These are phyloP conservation scores for Fistulina hepatica DNA, from an alignment of 1,284 basidiomycete genomes.

Conservation along the genomic window DNA sequence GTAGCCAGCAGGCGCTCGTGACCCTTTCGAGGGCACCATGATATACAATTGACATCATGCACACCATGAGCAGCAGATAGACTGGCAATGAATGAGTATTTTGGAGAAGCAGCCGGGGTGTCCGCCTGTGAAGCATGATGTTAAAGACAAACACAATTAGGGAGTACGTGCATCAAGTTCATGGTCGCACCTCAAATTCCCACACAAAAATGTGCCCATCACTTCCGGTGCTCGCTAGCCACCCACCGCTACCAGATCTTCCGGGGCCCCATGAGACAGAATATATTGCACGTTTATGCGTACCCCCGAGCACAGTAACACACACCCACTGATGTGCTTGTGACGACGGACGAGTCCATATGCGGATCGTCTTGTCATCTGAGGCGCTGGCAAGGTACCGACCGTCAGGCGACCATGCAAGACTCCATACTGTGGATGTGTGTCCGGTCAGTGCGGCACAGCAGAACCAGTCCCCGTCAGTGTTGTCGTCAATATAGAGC, in stretches of 20 bases:
- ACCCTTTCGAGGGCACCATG: slow-evolving; percentile 63
- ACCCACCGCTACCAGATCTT: slow-evolving; percentile 40
- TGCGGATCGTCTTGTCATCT: slow-evolving; percentile 66
- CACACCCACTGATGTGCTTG: slow-evolving; percentile 52
- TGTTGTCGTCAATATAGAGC: slow-evolving; percentile 88
- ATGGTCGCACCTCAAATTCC: slow-evolving; percentile 46
- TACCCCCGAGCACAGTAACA: slow-evolving; percentile 44
- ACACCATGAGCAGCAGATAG: slow-evolving; percentile 57
- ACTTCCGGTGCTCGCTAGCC: slow-evolving; percentile 64
- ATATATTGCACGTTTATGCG: slow-evolving; percentile 63
- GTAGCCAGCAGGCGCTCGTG: slow-evolving; percentile 60
- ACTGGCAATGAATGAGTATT: slow-evolving; percentile 38
- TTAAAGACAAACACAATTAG: not conserved
- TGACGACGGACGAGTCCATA: slow-evolving; percentile 55
- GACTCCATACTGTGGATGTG: slow-evolving; percentile 83
- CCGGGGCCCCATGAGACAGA: slow-evolving; percentile 64
- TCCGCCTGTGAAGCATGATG: slow-evolving; percentile 17
- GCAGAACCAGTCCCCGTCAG: slow-evolving; percentile 92
- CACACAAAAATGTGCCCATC: slow-evolving; percentile 72
- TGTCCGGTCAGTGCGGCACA: slow-evolving; percentile 77
- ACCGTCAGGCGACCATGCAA: slow-evolving; percentile 76
- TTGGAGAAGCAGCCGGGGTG: slow-evolving; percentile 20
- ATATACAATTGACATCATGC: slow-evolving; percentile 67
- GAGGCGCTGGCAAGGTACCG: slow-evolving; percentile 75
- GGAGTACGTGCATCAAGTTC: not conserved